Conservation (phyloP, 2,329 filamentous ascomycete genomes). For the Fusarium kyushuense region DNA sequence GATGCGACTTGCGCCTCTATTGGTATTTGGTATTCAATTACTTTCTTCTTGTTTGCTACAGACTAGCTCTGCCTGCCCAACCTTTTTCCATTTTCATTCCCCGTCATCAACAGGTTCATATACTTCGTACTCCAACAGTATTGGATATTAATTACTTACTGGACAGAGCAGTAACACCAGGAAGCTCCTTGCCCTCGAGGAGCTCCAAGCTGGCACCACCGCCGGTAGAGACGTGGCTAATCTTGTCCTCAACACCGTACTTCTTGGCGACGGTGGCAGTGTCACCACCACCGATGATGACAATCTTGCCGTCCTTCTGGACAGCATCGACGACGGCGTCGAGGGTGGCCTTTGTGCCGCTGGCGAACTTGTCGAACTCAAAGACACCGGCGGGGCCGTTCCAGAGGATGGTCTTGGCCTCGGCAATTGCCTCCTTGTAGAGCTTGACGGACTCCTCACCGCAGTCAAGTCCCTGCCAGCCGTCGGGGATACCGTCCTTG, state of each 20-base stretch:
- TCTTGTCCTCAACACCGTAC: conserved; percentile 94
- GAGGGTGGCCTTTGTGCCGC: conserved; percentile 90
- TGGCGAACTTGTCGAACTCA: conserved; percentile 94
- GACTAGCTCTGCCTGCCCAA: conserved; percentile 52
- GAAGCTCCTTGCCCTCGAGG: conserved; percentile 97
- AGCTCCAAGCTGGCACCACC: conserved; percentile 96
- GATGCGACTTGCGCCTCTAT: conserved; percentile 31
- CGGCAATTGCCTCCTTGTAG: conserved; percentile 86
- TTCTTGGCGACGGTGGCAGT: conserved; percentile 98
- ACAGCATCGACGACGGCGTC: conserved; percentile 87
- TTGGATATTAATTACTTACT: conserved; percentile 66
- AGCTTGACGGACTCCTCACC: conserved; percentile 89
- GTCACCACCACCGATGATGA: conserved; percentile 98
- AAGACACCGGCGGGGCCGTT: conserved; percentile 98
- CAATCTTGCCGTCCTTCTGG: conserved; percentile 83
- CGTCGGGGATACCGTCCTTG: conserved; percentile 89
- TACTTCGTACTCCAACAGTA: conserved; percentile 36
- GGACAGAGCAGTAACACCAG: conserved; percentile 92
- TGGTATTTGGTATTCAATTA: conserved; percentile 44
- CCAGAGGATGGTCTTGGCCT: conserved; percentile 97
- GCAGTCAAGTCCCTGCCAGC: conserved; percentile 98
- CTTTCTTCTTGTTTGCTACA: conserved; percentile 49
- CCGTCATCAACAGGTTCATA: conserved; percentile 49
- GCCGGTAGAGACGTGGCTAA: conserved; percentile 97
- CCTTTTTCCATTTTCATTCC: conserved; percentile 50